These are phyloP conservation scores for Plicaturopsis crispa DNA, from an alignment of 768 basidiomycete genomes.

Conservation along the genomic window DNA sequence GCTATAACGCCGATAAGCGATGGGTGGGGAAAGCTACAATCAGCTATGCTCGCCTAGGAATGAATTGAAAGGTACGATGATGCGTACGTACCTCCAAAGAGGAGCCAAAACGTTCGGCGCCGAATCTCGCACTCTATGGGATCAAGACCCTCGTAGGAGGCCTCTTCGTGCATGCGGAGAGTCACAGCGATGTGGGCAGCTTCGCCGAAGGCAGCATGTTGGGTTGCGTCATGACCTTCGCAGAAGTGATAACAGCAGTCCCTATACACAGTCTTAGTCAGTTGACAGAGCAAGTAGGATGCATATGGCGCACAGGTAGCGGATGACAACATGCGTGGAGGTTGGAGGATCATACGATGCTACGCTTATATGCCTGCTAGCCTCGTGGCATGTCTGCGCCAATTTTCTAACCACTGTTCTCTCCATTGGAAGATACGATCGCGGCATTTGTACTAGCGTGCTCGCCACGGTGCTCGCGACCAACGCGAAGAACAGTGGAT, in stretches of 20 bases:
- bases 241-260: slow-evolving; percentile 86
- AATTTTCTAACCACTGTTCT: slow-evolving; percentile 78
- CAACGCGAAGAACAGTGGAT: slow-evolving; percentile 85
- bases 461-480: slow-evolving; percentile 87
- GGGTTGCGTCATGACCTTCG: slow-evolving; percentile 81
- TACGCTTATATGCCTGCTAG: slow-evolving; percentile 73
- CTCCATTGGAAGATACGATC: slow-evolving; percentile 85
- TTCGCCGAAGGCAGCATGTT: slow-evolving; percentile 83
- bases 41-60: slow-evolving; percentile 4
- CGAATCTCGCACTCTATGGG: slow-evolving; percentile 85
- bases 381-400: slow-evolving; percentile 74
- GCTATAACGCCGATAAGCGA: slow-evolving; percentile 44
- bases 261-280: slow-evolving; percentile 26
- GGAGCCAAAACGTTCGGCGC: slow-evolving; percentile 82
- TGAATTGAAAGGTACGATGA: slow-evolving; percentile 4
- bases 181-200: slow-evolving; percentile 79
- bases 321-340: slow-evolving; percentile 79
- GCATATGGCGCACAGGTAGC: slow-evolving; percentile 65
- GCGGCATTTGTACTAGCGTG: slow-evolving; percentile 82
- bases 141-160: slow-evolving; percentile 73
- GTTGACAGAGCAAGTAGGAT: slow-evolving; percentile 5
- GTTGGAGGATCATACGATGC: slow-evolving; percentile 79
- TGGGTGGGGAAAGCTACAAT: slow-evolving; percentile 1
- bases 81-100: slow-evolving; percentile 75
- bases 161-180: slow-evolving; percentile 81